These are phyloP conservation scores for Microdochium paspali DNA, from an alignment of 2,329 filamentous ascomycete species.

Conservation along the genomic window DNA sequence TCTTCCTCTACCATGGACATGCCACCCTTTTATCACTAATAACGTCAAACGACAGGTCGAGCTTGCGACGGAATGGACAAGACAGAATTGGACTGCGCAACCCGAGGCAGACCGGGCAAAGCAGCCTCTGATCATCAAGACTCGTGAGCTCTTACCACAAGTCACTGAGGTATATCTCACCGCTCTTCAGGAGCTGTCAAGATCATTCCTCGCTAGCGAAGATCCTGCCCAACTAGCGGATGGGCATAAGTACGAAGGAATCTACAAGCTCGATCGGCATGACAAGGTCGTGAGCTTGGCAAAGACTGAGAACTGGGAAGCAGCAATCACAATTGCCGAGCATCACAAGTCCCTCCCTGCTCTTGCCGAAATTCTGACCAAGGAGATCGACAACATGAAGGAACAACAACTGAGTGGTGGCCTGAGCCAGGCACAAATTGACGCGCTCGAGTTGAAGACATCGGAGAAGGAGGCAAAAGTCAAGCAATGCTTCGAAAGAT, in stretches of 20 bases:
- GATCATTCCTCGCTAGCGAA: conserved; percentile 36
- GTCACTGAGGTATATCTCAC: conserved; percentile 47
- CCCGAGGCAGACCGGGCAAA: conserved; percentile 19
- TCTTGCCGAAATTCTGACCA: conserved; percentile 45
- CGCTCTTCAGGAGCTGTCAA: conserved; percentile 41
- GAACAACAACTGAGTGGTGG: conserved; percentile 22
- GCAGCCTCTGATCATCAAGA: conserved; percentile 28
- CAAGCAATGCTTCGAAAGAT: conserved; percentile 48
- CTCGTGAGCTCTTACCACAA: conserved; percentile 36
- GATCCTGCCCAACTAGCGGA: conserved; percentile 30
- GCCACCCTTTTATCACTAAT: conserved; percentile 51
- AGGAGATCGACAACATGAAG: conserved; percentile 36
- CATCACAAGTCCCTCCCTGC: conserved; percentile 45
- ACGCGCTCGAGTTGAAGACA: conserved; percentile 30
- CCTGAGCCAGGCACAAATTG: conserved; percentile 21
- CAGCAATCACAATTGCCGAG: conserved; percentile 47
- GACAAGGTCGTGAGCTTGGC: conserved; percentile 44
- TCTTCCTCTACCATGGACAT: conserved; percentile 81
- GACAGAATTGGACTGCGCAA: conserved; percentile 28
- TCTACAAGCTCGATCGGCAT: conserved; percentile 40
- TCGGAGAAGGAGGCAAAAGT: conserved; percentile 38
- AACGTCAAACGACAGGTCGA: conserved; percentile 52
- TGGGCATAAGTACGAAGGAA: conserved; percentile 34
- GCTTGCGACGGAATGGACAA: conserved; percentile 45
- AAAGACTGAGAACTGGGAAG: conserved; percentile 45